phyloP scores from a whole-genome alignment of 805 yeast species.

The Phaffomyces thermotolerans region DNA sequence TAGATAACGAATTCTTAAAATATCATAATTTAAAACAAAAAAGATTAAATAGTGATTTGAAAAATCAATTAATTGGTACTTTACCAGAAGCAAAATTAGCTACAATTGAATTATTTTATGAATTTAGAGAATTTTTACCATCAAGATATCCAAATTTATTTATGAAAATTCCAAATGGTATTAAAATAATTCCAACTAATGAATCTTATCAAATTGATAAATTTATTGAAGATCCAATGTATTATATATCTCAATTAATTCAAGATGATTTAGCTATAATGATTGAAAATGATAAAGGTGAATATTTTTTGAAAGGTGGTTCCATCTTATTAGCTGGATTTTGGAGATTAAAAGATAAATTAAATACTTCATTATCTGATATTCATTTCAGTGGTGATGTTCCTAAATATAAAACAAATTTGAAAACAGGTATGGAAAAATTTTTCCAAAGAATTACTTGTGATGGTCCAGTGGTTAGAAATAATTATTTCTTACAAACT shows the following conservation, averaged over 20 bases:
- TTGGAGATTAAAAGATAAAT: constrained; percentile 60
- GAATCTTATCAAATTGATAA: constrained; percentile 36
- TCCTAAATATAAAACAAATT: constrained; percentile 53
- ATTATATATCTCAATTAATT: constrained; percentile 46
- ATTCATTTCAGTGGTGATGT: constrained; percentile 66
- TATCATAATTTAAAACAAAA: constrained; percentile 46
- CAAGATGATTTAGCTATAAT: constrained; percentile 67
- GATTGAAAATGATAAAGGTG: constrained; percentile 53
- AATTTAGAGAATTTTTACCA: constrained; percentile 47
- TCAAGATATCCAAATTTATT: constrained; percentile 52
- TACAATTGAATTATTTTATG: constrained; percentile 48
- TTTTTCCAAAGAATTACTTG: constrained; percentile 50
- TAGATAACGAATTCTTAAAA: constrained; percentile 58
- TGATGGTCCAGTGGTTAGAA: constrained; percentile 60
- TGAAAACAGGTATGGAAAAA: constrained; percentile 58
- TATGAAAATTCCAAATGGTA: constrained; percentile 13
- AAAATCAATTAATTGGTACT: constrained; percentile 34
- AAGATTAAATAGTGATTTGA: constrained; percentile 44
- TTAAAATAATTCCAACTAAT: constrained; percentile 41
- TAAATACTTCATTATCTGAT: constrained; percentile 43
- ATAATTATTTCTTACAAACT: constrained; percentile 59
- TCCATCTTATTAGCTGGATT: constrained; percentile 61
- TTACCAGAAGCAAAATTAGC: constrained; percentile 44
- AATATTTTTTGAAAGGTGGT: constrained; percentile 51
- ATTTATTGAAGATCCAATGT: constrained; percentile 43